Conservation (phyloP, 2,329 filamentous ascomycete genomes). For the Fusarium nurragi region DNA sequence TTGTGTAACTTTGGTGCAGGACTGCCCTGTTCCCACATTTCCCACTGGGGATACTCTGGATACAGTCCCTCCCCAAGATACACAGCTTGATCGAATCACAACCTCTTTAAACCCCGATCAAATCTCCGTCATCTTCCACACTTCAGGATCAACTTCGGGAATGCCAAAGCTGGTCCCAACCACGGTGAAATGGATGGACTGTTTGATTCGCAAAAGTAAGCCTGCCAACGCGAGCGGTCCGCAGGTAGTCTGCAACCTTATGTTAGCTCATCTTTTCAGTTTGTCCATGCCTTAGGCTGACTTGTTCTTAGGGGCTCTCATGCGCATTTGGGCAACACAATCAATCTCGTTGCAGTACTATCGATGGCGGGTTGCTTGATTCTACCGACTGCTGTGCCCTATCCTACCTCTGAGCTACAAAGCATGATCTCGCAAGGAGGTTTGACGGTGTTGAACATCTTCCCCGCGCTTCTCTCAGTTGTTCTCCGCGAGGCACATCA, state of each 20-base stretch:
- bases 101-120: not conserved
- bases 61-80: fast-evolving
- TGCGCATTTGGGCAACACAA: slow-evolving; percentile 12
- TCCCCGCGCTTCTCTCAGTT: not conserved
- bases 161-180: slow-evolving; percentile 5
- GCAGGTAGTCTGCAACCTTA: not conserved
- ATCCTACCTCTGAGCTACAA: not conserved
- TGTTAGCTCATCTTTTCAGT: not conserved
- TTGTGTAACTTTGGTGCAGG: not conserved
- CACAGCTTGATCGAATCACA: not conserved
- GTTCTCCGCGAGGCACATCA: not conserved
- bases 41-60: fast-evolving
- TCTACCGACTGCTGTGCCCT: not conserved
- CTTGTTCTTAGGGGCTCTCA: not conserved
- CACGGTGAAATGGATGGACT: slow-evolving; percentile 10
- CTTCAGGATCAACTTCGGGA: slow-evolving; percentile 7
- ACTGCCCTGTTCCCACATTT: not conserved
- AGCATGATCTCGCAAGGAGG: slow-evolving; percentile 8
- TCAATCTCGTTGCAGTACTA: not conserved
- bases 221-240: not conserved
- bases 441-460: not conserved
- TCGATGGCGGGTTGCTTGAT: not conserved
- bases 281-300: not conserved
- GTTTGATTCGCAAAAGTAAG: slow-evolving; percentile 5
- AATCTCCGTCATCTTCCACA: slow-evolving; percentile 3